These are phyloP conservation scores for Coprinellus aureogranulatus DNA, from an alignment of 768 basidiomycete genomes.

Conservation along the genomic window DNA sequence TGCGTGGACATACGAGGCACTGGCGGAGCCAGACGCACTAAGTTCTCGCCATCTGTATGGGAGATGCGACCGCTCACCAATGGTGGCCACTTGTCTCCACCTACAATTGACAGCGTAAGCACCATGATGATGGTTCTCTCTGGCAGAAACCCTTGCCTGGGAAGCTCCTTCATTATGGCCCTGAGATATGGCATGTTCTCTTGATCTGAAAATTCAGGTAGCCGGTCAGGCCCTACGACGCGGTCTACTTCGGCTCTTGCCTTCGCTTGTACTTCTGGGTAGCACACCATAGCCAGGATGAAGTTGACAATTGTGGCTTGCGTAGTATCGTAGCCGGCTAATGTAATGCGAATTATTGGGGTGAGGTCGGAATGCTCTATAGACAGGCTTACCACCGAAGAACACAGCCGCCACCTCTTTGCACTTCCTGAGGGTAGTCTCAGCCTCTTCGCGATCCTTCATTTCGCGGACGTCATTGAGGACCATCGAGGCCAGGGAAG, in stretches of 20 bases:
- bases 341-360: too few species aligned
- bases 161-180: conserved; percentile 7
- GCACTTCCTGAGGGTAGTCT: neutral
- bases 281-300: conserved; percentile 28
- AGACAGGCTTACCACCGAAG: neutral
- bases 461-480: neutral
- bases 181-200: conserved; percentile 20
- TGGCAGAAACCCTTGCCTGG: too few species aligned
- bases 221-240: conserved; percentile 25
- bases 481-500: conserved; percentile 4
- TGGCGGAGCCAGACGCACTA: too few species aligned
- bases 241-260: conserved; percentile 30
- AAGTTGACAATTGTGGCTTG: conserved; percentile 17
- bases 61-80: too few species aligned
- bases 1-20: too few species aligned
- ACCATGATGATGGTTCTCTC: too few species aligned
- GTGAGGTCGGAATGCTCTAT: too few species aligned
- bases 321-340: conserved; percentile 12
- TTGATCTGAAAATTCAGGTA: conserved; percentile 25
- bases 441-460: neutral
- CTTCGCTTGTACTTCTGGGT: conserved; percentile 29
- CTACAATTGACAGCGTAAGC: too few species aligned
- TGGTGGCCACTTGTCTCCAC: too few species aligned
- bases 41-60: too few species aligned
- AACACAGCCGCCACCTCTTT: neutral